phyloP scores from a whole-genome alignment of 441 rosid species.

The Biscutella laevigata region DNA sequence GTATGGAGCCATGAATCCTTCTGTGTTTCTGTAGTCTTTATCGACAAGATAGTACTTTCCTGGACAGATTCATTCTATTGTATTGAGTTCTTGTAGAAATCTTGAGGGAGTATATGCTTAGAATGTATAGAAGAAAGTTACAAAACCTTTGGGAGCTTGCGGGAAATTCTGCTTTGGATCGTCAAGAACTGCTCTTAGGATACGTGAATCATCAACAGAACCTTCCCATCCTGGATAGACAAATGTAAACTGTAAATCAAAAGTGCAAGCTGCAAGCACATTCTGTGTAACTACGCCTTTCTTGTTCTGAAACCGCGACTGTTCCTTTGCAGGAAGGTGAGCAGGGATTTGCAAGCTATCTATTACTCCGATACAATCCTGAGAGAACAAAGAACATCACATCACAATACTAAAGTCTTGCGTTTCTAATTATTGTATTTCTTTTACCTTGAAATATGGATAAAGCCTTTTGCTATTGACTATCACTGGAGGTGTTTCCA shows the following conservation, averaged over 20 bases:
- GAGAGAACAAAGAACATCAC: conserved; percentile 17
- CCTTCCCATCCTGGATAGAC: conserved; percentile 91
- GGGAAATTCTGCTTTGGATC: conserved; percentile 84
- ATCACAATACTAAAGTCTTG: background rate
- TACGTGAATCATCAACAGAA: conserved; percentile 62
- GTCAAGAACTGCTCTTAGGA: conserved; percentile 62
- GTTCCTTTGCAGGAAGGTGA: conserved; percentile 67
- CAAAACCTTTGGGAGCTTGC: conserved; percentile 51
- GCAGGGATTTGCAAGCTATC: conserved; percentile 72
- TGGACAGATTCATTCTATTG: conserved; percentile 16
- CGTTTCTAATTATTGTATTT: background rate
- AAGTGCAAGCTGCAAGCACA: conserved; percentile 77
- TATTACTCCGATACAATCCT: conserved; percentile 76
- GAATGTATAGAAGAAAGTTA: conserved; percentile 1
- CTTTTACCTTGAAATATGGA: conserved; percentile 70
- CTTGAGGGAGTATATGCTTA: background rate
- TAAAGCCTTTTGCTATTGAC: conserved; percentile 43
- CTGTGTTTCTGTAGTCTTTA: conserved; percentile 45
- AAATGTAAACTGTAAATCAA: conserved; percentile 65
- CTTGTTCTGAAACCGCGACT: conserved; percentile 60
- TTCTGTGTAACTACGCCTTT: conserved; percentile 63
- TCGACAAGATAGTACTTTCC: conserved; percentile 82
- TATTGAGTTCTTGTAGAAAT: conserved; percentile 1
- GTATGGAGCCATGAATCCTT: conserved; percentile 75
- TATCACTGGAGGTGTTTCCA: conserved; percentile 38